phyloP scores from a whole-genome alignment of 805 yeast genomes.

The Wickerhamiella dianesei region DNA sequence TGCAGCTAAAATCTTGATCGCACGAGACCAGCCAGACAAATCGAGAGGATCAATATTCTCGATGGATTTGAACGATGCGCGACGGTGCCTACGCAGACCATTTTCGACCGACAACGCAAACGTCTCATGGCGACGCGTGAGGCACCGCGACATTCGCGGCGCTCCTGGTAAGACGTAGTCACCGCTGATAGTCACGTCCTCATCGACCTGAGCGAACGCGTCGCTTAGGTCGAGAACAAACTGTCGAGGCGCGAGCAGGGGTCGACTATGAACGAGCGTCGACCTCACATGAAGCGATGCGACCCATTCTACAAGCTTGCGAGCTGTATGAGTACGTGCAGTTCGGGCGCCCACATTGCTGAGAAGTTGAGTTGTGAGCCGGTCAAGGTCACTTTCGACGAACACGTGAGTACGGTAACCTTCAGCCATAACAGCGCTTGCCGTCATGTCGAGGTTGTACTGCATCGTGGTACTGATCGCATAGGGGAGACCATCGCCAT shows the following conservation, averaged over 20 bases:
- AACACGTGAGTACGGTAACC: constrained; percentile 11
- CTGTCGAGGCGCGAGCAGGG: constrained; percentile 2
- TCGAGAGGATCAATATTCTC: constrained; percentile 19
- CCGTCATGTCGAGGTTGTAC: constrained; percentile 13
- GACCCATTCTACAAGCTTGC: constrained; percentile 5
- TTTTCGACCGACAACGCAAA: neutral
- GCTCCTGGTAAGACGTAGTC: neutral
- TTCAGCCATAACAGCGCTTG: constrained; percentile 11
- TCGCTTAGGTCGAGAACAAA: constrained; percentile 1
- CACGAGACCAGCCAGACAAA: constrained; percentile 11
- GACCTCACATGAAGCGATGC: constrained; percentile 2
- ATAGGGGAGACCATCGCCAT: neutral
- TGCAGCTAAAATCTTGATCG: neutral
- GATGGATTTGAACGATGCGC: constrained; percentile 11
- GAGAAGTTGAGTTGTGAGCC: constrained; percentile 4
- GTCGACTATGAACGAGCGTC: constrained; percentile 5
- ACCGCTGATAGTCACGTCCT: neutral
- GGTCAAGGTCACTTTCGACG: constrained; percentile 7
- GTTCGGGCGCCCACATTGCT: constrained; percentile 1
- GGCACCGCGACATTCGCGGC: neutral
- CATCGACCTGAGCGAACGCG: neutral
- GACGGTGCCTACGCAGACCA: neutral
- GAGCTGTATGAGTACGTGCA: constrained; percentile 2
- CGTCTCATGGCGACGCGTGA: neutral
- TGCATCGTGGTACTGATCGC: constrained; percentile 5